Evolutionary conservation across 2,329 filamentous ascomycete genomes (phyloP).

Genomic region (Colletotrichum kahawae): DNA sequence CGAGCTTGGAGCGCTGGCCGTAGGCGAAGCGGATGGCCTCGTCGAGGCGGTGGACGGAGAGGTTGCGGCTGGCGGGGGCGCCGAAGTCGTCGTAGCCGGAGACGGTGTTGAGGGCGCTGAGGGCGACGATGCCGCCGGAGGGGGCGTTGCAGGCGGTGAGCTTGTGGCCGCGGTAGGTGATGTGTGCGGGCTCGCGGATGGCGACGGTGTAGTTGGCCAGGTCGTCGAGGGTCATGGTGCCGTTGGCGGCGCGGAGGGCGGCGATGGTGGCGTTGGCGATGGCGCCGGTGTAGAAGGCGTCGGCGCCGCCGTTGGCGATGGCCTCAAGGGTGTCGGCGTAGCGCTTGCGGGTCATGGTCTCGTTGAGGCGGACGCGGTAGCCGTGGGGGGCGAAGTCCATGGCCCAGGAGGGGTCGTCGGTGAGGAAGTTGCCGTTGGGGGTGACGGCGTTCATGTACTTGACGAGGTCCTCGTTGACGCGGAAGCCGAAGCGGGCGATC

Average conservation of each 20-base stretch:
- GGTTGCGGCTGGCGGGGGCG: conserved; percentile 51
- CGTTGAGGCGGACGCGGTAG: conserved; percentile 66
- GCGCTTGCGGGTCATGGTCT: conserved; percentile 75
- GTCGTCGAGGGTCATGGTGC: conserved; percentile 79
- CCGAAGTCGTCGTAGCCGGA: conserved; percentile 73
- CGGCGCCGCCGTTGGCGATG: conserved; percentile 67
- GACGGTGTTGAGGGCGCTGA: conserved; percentile 77
- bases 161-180: conserved; percentile 73
- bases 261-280: conserved; percentile 74
- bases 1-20: conserved; percentile 73
- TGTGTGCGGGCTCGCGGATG: conserved; percentile 63
- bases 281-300: conserved; percentile 73
- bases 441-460: conserved; percentile 65
- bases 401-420: conserved; percentile 76
- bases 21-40: conserved; percentile 87
- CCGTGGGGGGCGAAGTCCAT: conserved; percentile 85
- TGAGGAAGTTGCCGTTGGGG: conserved; percentile 64
- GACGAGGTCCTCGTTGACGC: conserved; percentile 72
- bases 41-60: conserved; percentile 80
- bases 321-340: conserved; percentile 76
- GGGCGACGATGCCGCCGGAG: conserved; percentile 73
- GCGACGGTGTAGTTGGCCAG: conserved; percentile 74
- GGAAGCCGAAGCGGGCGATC: conserved; percentile 76
- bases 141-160: conserved; percentile 73
- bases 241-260: conserved; percentile 66